Evolutionary conservation across 805 yeast genomes (phyloP).

Genomic region (Candida dendrica): DNA sequence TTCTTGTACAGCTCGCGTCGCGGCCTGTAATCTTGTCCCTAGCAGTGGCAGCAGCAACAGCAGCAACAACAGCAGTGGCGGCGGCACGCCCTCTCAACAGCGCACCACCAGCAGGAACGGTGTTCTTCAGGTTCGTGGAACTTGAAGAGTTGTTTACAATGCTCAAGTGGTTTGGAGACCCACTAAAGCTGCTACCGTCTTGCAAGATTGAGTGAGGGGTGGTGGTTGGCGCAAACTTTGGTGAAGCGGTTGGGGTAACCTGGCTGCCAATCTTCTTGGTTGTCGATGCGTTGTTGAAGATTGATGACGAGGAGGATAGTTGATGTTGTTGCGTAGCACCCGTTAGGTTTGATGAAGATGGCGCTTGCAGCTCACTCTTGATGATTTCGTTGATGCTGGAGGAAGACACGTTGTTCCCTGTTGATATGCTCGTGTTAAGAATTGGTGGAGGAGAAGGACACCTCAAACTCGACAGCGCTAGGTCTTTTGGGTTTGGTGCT

Average conservation of each 20-base stretch:
- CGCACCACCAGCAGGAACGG: slow-evolving; percentile 41
- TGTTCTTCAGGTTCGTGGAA: slow-evolving; percentile 13
- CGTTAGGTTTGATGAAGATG: too few relatives aligned
- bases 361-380: slow-evolving; percentile 8
- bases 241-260: slow-evolving; percentile 4
- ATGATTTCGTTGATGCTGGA: slow-evolving; percentile 19
- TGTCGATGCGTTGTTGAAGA: neutral
- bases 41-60: slow-evolving; percentile 33
- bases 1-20: neutral
- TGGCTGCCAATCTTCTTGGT: neutral
- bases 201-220: neutral
- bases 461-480: slow-evolving; percentile 51
- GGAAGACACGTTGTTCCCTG: slow-evolving; percentile 17
- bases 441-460: slow-evolving; percentile 76
- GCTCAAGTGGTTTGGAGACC: neutral
- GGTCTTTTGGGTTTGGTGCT: slow-evolving; percentile 38
- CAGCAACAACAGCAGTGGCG: slow-evolving; percentile 30
- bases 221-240: neutral
- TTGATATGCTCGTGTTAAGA: slow-evolving; percentile 26
- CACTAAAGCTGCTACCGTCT: neutral
- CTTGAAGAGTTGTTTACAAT: too few relatives aligned
- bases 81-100: slow-evolving; percentile 31
- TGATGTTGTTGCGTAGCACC: too few relatives aligned
- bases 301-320: too few relatives aligned
- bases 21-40: slow-evolving; percentile 14